Evolutionary conservation across 1,284 basidiomycete genomes (phyloP).

Genomic region (Takashimella tepidaria): DNA sequence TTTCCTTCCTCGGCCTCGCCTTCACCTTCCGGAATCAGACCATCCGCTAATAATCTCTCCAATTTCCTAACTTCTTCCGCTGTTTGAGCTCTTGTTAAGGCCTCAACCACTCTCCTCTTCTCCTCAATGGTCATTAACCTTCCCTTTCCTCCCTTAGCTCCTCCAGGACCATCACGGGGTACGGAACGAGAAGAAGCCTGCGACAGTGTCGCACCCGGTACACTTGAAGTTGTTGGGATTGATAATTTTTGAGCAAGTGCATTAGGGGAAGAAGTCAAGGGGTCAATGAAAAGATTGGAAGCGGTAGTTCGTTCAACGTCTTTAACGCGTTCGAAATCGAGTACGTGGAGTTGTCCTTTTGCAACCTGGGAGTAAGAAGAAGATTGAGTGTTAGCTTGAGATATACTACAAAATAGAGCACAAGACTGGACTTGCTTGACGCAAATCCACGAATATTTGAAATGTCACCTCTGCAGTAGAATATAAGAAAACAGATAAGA

Average conservation of each 20-base stretch:
- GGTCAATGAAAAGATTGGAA: constrained; percentile 67
- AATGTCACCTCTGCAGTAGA: too few species aligned
- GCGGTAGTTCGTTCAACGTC: constrained; percentile 78
- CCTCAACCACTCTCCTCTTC: constrained; percentile 78
- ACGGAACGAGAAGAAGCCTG: constrained; percentile 51
- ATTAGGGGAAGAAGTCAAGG: constrained; percentile 65
- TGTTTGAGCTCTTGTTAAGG: constrained; percentile 83
- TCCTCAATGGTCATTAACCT: constrained; percentile 89
- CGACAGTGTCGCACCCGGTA: constrained; percentile 59
- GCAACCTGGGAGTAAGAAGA: constrained; percentile 29
- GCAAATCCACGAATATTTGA: too few species aligned
- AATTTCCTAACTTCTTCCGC: constrained; percentile 84
- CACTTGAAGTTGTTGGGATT: constrained; percentile 61
- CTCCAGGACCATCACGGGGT: constrained; percentile 14
- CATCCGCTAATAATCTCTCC: constrained; percentile 81
- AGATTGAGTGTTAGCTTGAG: too few species aligned
- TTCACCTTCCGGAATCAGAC: constrained; percentile 61
- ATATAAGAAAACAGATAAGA: constrained; percentile 52
- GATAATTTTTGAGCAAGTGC: constrained; percentile 72
- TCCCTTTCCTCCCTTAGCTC: constrained; percentile 48
- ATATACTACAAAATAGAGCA: too few species aligned
- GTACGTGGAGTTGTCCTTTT: constrained; percentile 65
- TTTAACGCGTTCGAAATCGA: constrained; percentile 95
- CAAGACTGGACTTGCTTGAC: too few species aligned
- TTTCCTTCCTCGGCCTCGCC: constrained; percentile 12